Conservation (phyloP, 345 rosid genomes). For the Camelina neglecta region DNA sequence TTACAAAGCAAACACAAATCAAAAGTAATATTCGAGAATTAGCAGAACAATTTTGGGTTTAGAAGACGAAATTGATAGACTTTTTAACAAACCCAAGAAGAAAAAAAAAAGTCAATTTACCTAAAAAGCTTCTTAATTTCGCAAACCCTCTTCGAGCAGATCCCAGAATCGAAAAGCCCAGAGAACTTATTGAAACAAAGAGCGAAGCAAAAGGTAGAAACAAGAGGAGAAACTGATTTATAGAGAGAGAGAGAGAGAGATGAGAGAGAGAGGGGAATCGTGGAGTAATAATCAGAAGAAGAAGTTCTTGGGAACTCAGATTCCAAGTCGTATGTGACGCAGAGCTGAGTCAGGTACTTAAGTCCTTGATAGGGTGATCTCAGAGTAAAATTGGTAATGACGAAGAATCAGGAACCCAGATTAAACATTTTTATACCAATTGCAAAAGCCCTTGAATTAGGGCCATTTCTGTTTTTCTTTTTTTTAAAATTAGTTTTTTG, state of each 20-base stretch:
- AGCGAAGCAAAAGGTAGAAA: not conserved
- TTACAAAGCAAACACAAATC: constrained; percentile 14
- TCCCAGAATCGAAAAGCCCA: constrained; percentile 30
- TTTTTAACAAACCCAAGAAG: not conserved
- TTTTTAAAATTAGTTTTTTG: too few species aligned
- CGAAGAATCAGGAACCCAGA: not conserved
- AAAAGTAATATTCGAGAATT: not conserved
- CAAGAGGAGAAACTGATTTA: constrained; percentile 21
- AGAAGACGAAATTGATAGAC: constrained; percentile 7
- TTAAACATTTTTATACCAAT: too few species aligned
- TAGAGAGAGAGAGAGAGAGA: not conserved
- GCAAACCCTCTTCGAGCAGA: constrained; percentile 24
- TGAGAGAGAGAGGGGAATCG: constrained; percentile 13
- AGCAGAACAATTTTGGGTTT: not conserved
- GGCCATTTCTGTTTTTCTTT: not conserved
- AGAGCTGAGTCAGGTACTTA: not conserved
- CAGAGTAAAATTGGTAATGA: not conserved
- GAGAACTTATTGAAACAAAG: not conserved
- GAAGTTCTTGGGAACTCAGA: constrained; percentile 24
- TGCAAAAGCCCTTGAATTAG: not conserved
- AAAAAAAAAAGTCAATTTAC: constrained; percentile 20
- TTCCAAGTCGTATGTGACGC: constrained; percentile 32
- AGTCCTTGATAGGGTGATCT: too few species aligned
- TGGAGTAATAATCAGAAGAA: not conserved
- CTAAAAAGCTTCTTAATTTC: constrained; percentile 6